Evolutionary conservation across 345 rosid genomes (phyloP), one percentile per base, ranked within the genome.

Genomic region (Turritis glabra): DNA sequence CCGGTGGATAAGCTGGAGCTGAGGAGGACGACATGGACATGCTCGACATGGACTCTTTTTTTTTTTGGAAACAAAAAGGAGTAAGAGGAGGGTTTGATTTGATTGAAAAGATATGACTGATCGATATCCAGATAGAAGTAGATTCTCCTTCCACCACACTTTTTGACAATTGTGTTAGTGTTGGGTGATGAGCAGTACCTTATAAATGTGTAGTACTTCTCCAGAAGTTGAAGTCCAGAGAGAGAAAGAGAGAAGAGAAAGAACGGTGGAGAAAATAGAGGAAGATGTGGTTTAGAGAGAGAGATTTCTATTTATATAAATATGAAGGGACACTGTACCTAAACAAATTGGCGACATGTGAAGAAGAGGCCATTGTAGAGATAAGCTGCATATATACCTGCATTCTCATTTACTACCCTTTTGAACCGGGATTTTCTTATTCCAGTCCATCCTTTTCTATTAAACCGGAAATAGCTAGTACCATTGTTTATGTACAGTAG

Each of bases 1-100:
- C 96, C 81, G 96, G 88, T 76, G 93, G 79, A 82, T 83, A 84
- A 79, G 90, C 80, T 81, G 88, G 69, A 55, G 91, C 71, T 76
- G 88, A 85, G 69, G 93, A 85, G 74, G 89, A 85, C 89, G 88
- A 90, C 67, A 65, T 76, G 40, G 53, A 48, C 69, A 64, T 21
- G 65, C 51, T 65, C 56, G 77, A 71, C 73, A 40, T 73, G 25
- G 73, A 75, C 73, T 47, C 5, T 46, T 19, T 74, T 60, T 46
- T 19, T 53, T 65, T 53, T 66, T 4, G 0, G 0, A 14, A 29
- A 51, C 17, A 64, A 52, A 43, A 54, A 35, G n/a, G 32, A 55
- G 65, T 63, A 55, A 43, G 60, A 48, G 19, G 7, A 47, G 32
- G 17, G 7, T 15, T 67, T 75, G 79, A 68, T 75, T 59, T 61